A percentile compares a stretch with the other conserved stretches of the same genome.
These are phyloP conservation scores for Coemansia sp. DNA, from an alignment of 192 early-diverging fungal genomes.

Conservation along the genomic window DNA sequence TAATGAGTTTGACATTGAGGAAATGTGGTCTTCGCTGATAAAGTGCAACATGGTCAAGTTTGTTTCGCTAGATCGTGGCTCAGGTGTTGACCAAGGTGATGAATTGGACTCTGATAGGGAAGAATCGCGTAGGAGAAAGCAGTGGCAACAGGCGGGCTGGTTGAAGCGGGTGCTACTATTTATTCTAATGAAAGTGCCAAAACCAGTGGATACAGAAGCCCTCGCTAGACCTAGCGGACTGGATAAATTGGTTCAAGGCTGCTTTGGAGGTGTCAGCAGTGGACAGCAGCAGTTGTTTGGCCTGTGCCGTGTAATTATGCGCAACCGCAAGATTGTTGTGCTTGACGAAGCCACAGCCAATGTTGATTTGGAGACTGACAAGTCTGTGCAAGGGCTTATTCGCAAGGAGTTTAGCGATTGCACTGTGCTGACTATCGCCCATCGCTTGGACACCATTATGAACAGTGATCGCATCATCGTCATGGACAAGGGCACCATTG, in stretches of 20 bases:
- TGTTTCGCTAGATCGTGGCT: background rate
- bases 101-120: background rate
- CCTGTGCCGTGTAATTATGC: conserved; percentile 60
- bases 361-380: conserved; percentile 51
- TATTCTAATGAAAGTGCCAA: background rate
- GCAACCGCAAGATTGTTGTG: conserved; percentile 56
- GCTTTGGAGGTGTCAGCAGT: conserved; percentile 1
- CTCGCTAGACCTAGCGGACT: background rate
- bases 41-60: conserved; percentile 15
- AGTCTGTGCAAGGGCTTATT: conserved; percentile 34
- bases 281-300: conserved; percentile 66
- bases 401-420: conserved; percentile 52
- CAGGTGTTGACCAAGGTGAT: background rate
- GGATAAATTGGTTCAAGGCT: background rate
- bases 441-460: conserved; percentile 69
- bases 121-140: background rate
- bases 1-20: conserved; percentile 15
- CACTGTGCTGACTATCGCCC: conserved; percentile 65
- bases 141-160: conserved; percentile 14
- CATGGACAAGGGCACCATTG: conserved; percentile 65
- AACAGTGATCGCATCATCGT: conserved; percentile 73
- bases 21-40: conserved; percentile 19
- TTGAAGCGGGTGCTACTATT: conserved; percentile 5
- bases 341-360: conserved; percentile 72
- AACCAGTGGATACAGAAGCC: background rate